These are phyloP conservation scores for Aspergillus sclerotiicarbonarius DNA, from an alignment of 495 filamentous ascomycete species.

Conservation along the genomic window DNA sequence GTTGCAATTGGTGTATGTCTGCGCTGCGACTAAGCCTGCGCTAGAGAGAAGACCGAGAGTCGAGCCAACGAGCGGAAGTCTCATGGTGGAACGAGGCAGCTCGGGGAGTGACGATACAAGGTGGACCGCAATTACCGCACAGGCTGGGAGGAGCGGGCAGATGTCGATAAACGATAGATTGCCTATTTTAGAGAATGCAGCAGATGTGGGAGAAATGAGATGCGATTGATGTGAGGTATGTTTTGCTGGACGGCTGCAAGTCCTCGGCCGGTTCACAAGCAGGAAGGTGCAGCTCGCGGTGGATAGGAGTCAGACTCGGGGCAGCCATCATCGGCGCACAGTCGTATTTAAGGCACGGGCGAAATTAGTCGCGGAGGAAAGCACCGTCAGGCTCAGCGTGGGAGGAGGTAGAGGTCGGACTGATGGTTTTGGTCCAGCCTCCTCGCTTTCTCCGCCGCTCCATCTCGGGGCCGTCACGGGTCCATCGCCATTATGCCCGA, in stretches of 20 bases:
- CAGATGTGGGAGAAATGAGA: too few species aligned
- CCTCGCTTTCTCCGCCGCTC: conserved; percentile 9
- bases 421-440: conserved; percentile 18
- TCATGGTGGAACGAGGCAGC: conserved; percentile 23
- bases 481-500: conserved; percentile 11
- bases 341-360: conserved; percentile 11
- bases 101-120: too few species aligned
- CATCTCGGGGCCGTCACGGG: background rate
- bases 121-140: background rate
- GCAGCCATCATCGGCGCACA: background rate
- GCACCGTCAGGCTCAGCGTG: conserved; percentile 1
- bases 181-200: background rate
- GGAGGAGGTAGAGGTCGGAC: background rate
- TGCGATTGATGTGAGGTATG: too few species aligned
- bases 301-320: background rate
- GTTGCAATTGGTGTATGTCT: conserved; percentile 76
- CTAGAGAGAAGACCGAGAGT: conserved; percentile 29
- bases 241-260: background rate
- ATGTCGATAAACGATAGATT: background rate
- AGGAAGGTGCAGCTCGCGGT: conserved; percentile 13
- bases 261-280: background rate
- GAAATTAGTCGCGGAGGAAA: background rate
- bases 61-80: conserved; percentile 21
- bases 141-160: background rate
- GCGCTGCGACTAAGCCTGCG: conserved; percentile 52